These are phyloP conservation scores for Aspergillus heteromorphus DNA, from an alignment of 495 filamentous ascomycete genomes.

Conservation along the genomic window DNA sequence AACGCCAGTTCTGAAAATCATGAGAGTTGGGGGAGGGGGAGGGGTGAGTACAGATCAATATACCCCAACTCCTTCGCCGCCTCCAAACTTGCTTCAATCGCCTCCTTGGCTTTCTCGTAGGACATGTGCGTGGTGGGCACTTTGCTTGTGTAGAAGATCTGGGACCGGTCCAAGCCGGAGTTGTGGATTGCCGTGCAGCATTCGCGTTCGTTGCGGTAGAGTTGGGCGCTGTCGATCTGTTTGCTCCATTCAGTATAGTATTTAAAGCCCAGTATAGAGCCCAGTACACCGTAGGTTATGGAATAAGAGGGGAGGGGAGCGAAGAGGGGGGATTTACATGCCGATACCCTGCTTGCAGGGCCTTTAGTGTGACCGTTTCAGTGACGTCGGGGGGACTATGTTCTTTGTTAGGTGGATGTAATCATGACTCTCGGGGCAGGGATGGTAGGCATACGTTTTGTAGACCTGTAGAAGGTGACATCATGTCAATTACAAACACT, in stretches of 20 bases:
- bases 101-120: slow-evolving; percentile 47
- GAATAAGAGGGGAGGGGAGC: not conserved
- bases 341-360: slow-evolving; percentile 65
- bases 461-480: slow-evolving; percentile 51
- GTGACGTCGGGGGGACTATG: slow-evolving; percentile 48
- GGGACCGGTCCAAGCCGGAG: slow-evolving; percentile 39
- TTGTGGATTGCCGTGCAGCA: slow-evolving; percentile 42
- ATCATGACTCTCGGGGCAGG: not conserved
- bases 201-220: slow-evolving; percentile 50
- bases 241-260: too few relatives aligned
- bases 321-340: slow-evolving; percentile 41
- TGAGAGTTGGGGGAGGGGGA: not conserved
- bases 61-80: slow-evolving; percentile 44
- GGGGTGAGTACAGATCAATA: slow-evolving; percentile 45
- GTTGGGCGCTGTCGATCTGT: slow-evolving; percentile 48
- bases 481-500: too few relatives aligned
- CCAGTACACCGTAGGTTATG: too few relatives aligned
- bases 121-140: slow-evolving; percentile 39
- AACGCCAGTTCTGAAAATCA: not conserved
- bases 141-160: slow-evolving; percentile 56
- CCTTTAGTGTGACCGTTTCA: slow-evolving; percentile 53
- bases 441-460: slow-evolving; percentile 53
- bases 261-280: too few relatives aligned
- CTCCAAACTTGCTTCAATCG: slow-evolving; percentile 43
- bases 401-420: not conserved